Evolutionary conservation across 2,329 filamentous ascomycete species (phyloP).

Genomic region (Cladosporium halotolerans): DNA sequence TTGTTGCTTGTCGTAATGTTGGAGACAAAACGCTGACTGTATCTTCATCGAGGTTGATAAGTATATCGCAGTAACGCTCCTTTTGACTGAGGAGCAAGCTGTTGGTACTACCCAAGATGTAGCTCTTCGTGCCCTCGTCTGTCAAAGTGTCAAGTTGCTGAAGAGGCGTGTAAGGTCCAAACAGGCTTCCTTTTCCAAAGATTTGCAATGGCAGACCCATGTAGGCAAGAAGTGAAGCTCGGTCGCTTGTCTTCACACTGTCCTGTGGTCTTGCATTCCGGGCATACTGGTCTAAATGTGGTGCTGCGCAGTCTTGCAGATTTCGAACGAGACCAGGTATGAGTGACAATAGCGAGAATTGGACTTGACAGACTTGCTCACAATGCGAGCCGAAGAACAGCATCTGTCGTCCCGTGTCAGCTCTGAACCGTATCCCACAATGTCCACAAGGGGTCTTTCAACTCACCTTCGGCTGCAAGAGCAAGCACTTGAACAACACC

Average conservation of each 20-base stretch:
- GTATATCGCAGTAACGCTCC: constrained; percentile 90
- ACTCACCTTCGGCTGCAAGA: constrained; percentile 85
- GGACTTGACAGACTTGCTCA: constrained; percentile 94
- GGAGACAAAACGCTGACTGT: constrained; percentile 77
- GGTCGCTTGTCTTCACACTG: constrained; percentile 84
- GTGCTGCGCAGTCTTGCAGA: constrained; percentile 91
- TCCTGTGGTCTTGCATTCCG: constrained; percentile 69
- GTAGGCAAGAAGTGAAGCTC: constrained; percentile 80
- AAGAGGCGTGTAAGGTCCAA: constrained; percentile 91
- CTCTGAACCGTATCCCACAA: constrained; percentile 63
- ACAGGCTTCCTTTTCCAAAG: constrained; percentile 91
- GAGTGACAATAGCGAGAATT: constrained; percentile 91
- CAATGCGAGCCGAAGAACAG: constrained; percentile 97
- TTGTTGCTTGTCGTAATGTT: constrained; percentile 67
- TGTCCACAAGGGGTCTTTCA: constrained; percentile 65
- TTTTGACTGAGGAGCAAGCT: constrained; percentile 88
- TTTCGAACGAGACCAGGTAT: constrained; percentile 88
- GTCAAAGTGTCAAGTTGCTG: constrained; percentile 93
- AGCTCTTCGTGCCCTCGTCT: constrained; percentile 91
- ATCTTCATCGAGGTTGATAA: constrained; percentile 91
- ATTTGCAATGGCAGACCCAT: constrained; percentile 94
- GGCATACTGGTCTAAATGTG: constrained; percentile 81
- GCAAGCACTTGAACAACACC: constrained; percentile 85
- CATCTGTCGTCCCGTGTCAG: constrained; percentile 57
- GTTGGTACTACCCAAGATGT: constrained; percentile 95